Evolutionary conservation across 192 early-diverging fungal genomes (phyloP), one percentile per base, ranked within the genome.

Genomic region (Podila horticola): DNA sequence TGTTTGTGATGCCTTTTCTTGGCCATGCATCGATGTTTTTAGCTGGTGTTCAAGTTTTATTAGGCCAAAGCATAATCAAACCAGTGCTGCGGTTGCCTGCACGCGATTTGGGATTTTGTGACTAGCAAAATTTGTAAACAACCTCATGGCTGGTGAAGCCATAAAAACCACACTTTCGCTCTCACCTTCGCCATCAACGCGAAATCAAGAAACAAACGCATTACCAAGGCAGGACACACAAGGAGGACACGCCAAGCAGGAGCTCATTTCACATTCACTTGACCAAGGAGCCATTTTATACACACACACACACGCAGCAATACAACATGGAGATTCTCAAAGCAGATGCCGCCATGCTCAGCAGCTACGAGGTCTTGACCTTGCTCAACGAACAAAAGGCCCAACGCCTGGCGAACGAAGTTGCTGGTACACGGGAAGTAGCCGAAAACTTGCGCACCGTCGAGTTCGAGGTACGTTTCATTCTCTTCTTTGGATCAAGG

Each of bases 361-460:
- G 85, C 72, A 92, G 91, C 71, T 92, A 91, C 75, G 92, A 93
- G 83, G 90, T 91, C n/a, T 64, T 91, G 49, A 52, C 75, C 8
- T 75, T 93, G 30, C 74, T 93, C 28, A 74, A 84, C 36, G 92
- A 93, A 67, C 86, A 88, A 69, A 84, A 85, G 29, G 68, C 79
- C 55, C 58, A 72, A 22, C 85, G 83, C 36, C 87, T 86, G 79
- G 76, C 50, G 34, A 66, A 69, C 48, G 67, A 82, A 55, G 67
- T 74, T 6, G 82, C 71, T 15, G 59, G 82, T 8, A 64, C 84
- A 13, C n/a, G 71, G 15, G 83, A 86, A 70, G 86, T 89, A 38
- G 85, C 87, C 8, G 91, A 91, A 69, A 88, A 91, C 72, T 83
- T 93, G 31, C 85, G 84, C 4, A 92, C 90, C 13, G 79, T 93